Percentiles rank a stretch among this genome's conserved stretches.
Conservation (phyloP, 2,329 filamentous ascomycete species). For the Arthrobotrys sphaeroides region DNA sequence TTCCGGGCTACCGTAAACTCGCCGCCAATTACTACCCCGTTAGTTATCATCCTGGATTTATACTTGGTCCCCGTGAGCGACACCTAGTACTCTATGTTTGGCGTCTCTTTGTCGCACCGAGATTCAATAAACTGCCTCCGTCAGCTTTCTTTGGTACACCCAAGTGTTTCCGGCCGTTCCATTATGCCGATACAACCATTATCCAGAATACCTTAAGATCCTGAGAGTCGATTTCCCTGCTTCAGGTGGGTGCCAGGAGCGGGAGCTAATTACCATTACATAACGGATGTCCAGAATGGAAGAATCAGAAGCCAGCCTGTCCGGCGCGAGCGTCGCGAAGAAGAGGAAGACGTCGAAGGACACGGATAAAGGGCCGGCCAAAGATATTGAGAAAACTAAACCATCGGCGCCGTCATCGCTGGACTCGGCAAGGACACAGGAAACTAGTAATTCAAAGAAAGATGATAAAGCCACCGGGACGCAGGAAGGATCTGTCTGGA, state of each 20-base stretch:
- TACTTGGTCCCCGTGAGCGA: neutral
- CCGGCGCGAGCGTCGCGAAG: slow-evolving; percentile 13
- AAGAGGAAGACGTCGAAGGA: slow-evolving; percentile 27
- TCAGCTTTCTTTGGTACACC: slow-evolving; percentile 3
- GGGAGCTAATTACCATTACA: neutral
- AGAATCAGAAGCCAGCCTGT: slow-evolving; percentile 33
- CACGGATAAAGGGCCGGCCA: slow-evolving; percentile 14
- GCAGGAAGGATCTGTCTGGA: slow-evolving; percentile 75
- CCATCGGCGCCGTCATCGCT: slow-evolving; percentile 10
- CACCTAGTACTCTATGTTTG: slow-evolving; percentile 3
- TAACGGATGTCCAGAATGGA: slow-evolving; percentile 47
- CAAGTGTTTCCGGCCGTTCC: neutral
- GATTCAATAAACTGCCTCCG: slow-evolving; percentile 1
- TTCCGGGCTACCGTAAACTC: neutral
- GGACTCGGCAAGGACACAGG: slow-evolving; percentile 57
- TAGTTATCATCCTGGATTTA: neutral
- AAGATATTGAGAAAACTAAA: slow-evolving; percentile 32
- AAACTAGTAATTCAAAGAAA: slow-evolving; percentile 59
- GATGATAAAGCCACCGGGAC: slow-evolving; percentile 67
- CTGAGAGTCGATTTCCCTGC: slow-evolving; percentile 14
- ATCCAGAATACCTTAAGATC: slow-evolving; percentile 39
- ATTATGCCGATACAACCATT: slow-evolving; percentile 41
- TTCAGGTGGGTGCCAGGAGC: neutral
- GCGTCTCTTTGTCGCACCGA: slow-evolving; percentile 20
- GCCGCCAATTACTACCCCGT: neutral